Percentiles rank a stretch among this genome's conserved stretches.
Conservation (phyloP, 441 rosid species). For the Populus hybrid region DNA sequence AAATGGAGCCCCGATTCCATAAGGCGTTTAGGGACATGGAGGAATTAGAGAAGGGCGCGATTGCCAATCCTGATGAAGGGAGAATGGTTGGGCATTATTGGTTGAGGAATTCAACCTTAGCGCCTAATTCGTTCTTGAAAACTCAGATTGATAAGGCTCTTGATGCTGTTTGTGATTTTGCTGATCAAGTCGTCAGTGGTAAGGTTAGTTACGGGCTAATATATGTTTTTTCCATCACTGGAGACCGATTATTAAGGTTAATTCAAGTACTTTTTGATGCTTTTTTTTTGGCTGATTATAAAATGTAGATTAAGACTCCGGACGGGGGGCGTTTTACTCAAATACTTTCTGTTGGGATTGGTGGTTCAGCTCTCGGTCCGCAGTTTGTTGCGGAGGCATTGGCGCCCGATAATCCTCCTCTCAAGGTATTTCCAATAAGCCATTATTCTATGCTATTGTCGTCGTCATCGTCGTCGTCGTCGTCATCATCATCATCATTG, state of each 20-base stretch:
- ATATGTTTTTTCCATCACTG: background rate
- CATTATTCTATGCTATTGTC: background rate
- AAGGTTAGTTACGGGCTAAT: slow-evolving; percentile 51
- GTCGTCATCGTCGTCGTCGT: background rate
- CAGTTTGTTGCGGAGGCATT: slow-evolving; percentile 96
- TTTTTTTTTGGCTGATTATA: background rate
- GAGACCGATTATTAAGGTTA: background rate
- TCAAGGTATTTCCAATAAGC: slow-evolving; percentile 48
- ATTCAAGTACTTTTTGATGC: background rate
- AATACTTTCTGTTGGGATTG: slow-evolving; percentile 88
- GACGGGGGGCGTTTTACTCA: slow-evolving; percentile 77
- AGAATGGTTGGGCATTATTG: slow-evolving; percentile 98
- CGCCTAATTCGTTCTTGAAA: slow-evolving; percentile 55
- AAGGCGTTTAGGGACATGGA: slow-evolving; percentile 75
- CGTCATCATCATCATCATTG: background rate
- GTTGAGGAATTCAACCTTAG: slow-evolving; percentile 70
- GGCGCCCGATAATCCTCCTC: slow-evolving; percentile 96
- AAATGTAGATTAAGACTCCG: slow-evolving; percentile 80
- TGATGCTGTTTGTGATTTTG: slow-evolving; percentile 60
- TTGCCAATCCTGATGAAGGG: slow-evolving; percentile 98
- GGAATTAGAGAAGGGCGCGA: slow-evolving; percentile 84
- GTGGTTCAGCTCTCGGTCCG: slow-evolving; percentile 98
- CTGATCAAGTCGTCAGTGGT: slow-evolving; percentile 70
- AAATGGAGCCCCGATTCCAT: slow-evolving; percentile 74
- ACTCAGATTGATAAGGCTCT: slow-evolving; percentile 68